Evolutionary conservation across 78 protist species (phyloP), one percentile per base, ranked within the genome.

Genomic region (Dictyostelium intermedium): DNA sequence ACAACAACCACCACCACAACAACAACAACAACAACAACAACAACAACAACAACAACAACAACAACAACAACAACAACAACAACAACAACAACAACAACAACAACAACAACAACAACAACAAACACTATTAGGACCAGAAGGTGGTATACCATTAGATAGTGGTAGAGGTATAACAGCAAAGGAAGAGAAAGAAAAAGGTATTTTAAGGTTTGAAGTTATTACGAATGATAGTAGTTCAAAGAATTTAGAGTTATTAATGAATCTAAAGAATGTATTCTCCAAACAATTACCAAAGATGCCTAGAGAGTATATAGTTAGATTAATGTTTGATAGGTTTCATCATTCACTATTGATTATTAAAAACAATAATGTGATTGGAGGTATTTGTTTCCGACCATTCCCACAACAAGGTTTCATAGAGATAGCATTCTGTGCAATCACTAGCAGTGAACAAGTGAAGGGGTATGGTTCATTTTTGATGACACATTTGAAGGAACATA

Each of bases 271-370:
- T 81, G 83, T 97, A 7, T 97, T 97, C 34, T 45, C 95, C 1
- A 84, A 95, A 79, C 98, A 97, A 97, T 97, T 98, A 39, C 99
- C 99, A 9, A 92, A 97, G 43, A 98, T 98, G 99, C 98, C 98
- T 9, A 41, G 89, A 35, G 98, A 96, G 45, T 99, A 99, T 92
- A 98, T 99, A 47, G 93, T 87, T 10, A 20, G 95, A n/a, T 74
- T 93, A 50, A 83, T 93, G 91, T 84, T 93, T 60, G 96, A 85
- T 78, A 30, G 92, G 61, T 82, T 86, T 76, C 96, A 93, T 76
- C 84, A 83, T 30, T 83, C 96, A 8, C 35, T 97, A n/a, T 43
- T 91, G 8, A 82, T 82, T n/a, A 56, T 86, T 20, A 87, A 83
- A 35, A n/a, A 37, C 16, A 56, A 79, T 0, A 30, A 35, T n/a